A percentile compares a stretch with the other conserved stretches of the same genome.
phyloP scores from a whole-genome alignment of 2,329 filamentous ascomycete genomes.

The Aurifilum marmelostoma region DNA sequence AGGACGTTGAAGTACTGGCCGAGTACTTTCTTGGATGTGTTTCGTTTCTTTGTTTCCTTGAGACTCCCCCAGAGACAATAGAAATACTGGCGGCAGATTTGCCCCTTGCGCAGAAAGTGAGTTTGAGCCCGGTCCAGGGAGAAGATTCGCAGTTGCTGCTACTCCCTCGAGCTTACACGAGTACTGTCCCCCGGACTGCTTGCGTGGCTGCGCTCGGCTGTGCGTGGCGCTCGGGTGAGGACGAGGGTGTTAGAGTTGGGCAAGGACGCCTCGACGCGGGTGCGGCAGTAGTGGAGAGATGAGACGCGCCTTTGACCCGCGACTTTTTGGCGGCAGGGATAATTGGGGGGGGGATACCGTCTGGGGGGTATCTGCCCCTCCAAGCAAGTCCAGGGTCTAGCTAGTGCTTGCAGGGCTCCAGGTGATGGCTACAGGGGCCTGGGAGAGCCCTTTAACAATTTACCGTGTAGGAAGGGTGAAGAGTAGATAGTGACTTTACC shows the following conservation, averaged over 20 bases:
- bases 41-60: constrained; percentile 8
- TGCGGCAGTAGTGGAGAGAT: not conserved
- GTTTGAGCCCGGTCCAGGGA: not conserved
- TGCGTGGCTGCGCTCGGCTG: constrained; percentile 14
- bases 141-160: constrained; percentile 15
- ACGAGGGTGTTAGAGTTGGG: constrained; percentile 6
- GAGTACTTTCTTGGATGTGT: constrained; percentile 14
- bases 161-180: not conserved
- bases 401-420: constrained; percentile 10
- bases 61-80: not conserved
- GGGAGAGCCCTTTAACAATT: constrained; percentile 1
- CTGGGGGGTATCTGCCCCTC: constrained; percentile 16
- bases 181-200: constrained; percentile 17
- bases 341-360: not conserved
- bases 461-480: no score
- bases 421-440: no score
- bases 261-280: constrained; percentile 23
- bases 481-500: not conserved
- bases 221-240: constrained; percentile 21
- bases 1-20: not conserved
- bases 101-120: constrained; percentile 14
- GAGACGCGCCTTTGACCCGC: constrained; percentile 21
- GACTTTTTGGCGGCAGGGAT: constrained; percentile 14
- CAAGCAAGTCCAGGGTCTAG: not conserved
- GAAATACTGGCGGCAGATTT: not conserved